Base-by-base conservation (phyloP, 805 yeast species). In the Candida chilensis region DNA sequence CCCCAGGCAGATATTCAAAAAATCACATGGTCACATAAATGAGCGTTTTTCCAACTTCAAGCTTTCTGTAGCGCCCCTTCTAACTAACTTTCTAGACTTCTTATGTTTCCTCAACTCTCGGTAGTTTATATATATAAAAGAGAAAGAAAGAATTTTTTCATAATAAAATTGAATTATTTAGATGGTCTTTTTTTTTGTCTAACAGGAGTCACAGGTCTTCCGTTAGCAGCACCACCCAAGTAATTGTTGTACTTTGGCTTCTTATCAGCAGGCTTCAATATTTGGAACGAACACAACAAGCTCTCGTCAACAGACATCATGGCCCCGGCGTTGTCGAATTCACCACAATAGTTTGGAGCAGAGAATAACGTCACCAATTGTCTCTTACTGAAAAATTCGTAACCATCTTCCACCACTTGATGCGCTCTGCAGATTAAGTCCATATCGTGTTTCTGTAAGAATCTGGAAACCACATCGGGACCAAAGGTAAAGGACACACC, bases 401-500 rank as follows among this genome's bases (percentile, higher is more conserved):
- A 90, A 42, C 98, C 98, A 60, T 90, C 98, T 64, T 90, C 98
- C 37, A 90, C 98, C 40, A 90, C 98, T 64, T 90, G 97, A 69
- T 90, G 98, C 28, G 97, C 97, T 56, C 98, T 77, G 65, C 97
- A 92, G 48, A 90, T 88, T 50, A 90, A 75, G 60, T 92, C 97
- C 92, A 90, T 84, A 54, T 90, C 97, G 59, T 90, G 97, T 52
- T 87, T 88, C 57, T 90, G 96, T 55, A 92, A 65, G 56, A 90
- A 90, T 60, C 97, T 72, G 42, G 95, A 83, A 32, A 90, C 97
- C 32, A 90, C 97, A 57, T 90, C 98, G 7, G 97, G 97, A n/a
- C 97, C 97, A 62, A 92, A 90, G n/a, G 97, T 90, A 60, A 88
- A 90, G 16, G 96, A 87, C 38, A 90, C 97, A 53, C 97, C 97